Percentiles rank a stretch among this genome's conserved stretches.
Evolutionary conservation across 805 yeast genomes (phyloP).

Genomic region (Lipomyces yamadae): DNA sequence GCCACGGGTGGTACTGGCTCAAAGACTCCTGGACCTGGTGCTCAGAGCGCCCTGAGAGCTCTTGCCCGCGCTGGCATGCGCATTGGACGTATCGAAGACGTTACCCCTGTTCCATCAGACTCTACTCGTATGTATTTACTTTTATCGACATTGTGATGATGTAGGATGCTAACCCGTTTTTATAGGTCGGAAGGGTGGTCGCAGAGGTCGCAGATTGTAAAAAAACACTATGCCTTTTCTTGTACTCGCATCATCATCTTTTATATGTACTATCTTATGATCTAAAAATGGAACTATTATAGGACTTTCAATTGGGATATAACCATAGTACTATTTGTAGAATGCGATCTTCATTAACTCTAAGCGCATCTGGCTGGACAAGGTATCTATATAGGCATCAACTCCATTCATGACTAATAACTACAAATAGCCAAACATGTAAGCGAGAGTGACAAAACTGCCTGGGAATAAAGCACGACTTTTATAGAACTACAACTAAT

Average conservation of each 20-base stretch:
- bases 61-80: slow-evolving; percentile 99
- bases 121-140: slow-evolving; percentile 80
- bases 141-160: background rate
- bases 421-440: background rate
- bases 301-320: background rate
- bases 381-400: background rate
- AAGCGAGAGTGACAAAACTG: background rate
- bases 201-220: slow-evolving; percentile 99
- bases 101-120: slow-evolving; percentile 99
- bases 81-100: slow-evolving; percentile 99
- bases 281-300: slow-evolving; percentile 6
- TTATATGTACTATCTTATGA: slow-evolving; percentile 23
- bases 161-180: slow-evolving; percentile 5
- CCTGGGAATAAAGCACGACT: background rate
- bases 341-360: background rate
- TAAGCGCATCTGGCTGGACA: background rate
- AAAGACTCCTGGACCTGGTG: slow-evolving; percentile 96
- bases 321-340: background rate
- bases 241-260: slow-evolving; percentile 2
- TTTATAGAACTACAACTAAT: background rate
- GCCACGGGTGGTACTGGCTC: slow-evolving; percentile 99
- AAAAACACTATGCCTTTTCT: slow-evolving; percentile 8
- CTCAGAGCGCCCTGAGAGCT: slow-evolving; percentile 97
- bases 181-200: slow-evolving; percentile 89
- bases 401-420: background rate